phyloP scores from a whole-genome alignment of 225 moss, liverwort and hornwort species.

The Bryum argenteum region DNA sequence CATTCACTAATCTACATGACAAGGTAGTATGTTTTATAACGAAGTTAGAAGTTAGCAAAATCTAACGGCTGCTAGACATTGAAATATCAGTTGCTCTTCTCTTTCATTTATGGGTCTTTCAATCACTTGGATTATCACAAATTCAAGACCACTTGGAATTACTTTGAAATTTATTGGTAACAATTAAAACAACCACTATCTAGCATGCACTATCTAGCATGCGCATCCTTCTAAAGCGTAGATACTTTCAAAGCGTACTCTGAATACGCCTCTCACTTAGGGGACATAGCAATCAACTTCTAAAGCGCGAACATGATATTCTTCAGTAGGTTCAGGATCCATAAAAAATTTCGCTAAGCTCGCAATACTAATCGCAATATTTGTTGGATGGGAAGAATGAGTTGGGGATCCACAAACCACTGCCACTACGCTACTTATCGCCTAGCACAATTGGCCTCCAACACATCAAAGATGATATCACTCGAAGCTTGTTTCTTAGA shows the following conservation, averaged over 20 bases:
- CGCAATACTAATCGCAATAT: slow-evolving; percentile 64
- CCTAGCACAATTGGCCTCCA: slow-evolving; percentile 33
- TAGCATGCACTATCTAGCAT: not conserved
- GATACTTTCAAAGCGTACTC: slow-evolving; percentile 50
- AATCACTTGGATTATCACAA: too few species aligned
- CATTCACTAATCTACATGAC: not conserved
- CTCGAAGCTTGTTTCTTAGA: slow-evolving; percentile 64
- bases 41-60: not conserved
- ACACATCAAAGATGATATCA: slow-evolving; percentile 55
- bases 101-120: not conserved
- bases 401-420: slow-evolving; percentile 70
- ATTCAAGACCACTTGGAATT: not conserved
- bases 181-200: too few species aligned
- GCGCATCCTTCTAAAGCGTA: slow-evolving; percentile 34
- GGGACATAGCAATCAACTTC: slow-evolving; percentile 64
- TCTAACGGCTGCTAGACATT: not conserved
- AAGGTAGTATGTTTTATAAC: not conserved
- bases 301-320: slow-evolving; percentile 83
- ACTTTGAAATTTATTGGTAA: not conserved
- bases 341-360: slow-evolving; percentile 71
- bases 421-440: slow-evolving; percentile 41
- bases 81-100: not conserved
- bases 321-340: slow-evolving; percentile 69
- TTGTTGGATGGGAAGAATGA: slow-evolving; percentile 64
- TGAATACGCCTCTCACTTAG: slow-evolving; percentile 77